Evolutionary conservation across 2,329 filamentous ascomycete genomes (phyloP).

Genomic region (Drechslerella stenobrocha): DNA sequence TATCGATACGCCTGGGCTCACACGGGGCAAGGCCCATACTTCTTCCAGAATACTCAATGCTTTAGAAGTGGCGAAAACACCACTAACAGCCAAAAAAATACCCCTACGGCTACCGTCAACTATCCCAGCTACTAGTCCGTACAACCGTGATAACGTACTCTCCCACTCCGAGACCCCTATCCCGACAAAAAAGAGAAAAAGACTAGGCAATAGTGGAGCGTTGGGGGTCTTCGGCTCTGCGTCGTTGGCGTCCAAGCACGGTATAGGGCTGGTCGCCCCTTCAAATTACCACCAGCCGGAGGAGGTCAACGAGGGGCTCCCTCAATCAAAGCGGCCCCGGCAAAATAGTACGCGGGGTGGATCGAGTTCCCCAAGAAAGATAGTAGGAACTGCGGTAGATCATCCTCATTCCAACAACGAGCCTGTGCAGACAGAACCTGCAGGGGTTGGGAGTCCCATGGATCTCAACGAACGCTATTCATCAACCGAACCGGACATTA

Average conservation of each 20-base stretch:
- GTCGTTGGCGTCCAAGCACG: not conserved
- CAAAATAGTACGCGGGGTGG: not conserved
- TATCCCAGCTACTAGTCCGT: conserved; percentile 25
- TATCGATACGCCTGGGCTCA: conserved; percentile 6
- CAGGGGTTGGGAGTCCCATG: conserved; percentile 17
- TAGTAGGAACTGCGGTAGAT: not conserved
- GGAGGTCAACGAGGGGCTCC: not conserved
- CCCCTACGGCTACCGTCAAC: conserved; percentile 14
- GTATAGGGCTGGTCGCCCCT: no score
- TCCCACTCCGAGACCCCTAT: conserved; percentile 18
- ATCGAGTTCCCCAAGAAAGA: not conserved
- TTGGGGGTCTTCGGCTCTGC: not conserved
- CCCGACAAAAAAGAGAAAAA: conserved; percentile 9
- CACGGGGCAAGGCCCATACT: not conserved
- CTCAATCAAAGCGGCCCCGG: conserved; percentile 4
- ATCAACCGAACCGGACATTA: not conserved
- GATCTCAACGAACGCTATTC: conserved; percentile 5
- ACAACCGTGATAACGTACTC: conserved; percentile 19
- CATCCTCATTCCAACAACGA: not conserved
- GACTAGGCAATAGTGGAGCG: not conserved
- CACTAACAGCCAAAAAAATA: conserved; percentile 16
- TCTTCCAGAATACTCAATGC: not conserved
- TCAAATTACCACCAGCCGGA: not conserved
- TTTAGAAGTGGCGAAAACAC: conserved; percentile 12
- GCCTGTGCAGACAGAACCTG: not conserved